phyloP scores from a whole-genome alignment of 805 yeast genomes.

The Lachancea quebecensis region DNA sequence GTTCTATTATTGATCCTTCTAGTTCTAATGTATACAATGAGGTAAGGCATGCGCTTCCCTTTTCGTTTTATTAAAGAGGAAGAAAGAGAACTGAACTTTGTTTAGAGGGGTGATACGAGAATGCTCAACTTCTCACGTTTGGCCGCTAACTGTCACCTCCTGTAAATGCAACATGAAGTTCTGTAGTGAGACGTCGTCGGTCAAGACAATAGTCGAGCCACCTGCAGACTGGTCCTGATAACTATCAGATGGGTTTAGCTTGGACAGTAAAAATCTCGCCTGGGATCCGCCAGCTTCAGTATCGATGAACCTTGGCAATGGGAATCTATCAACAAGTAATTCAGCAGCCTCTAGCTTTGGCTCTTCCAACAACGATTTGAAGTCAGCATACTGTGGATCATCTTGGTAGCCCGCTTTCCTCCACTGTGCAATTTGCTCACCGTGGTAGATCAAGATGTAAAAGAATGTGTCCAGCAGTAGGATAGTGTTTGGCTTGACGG shows the following conservation, averaged over 20 bases:
- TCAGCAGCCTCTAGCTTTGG: slow-evolving; percentile 92
- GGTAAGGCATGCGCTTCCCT: not conserved
- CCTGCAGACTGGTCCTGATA: slow-evolving; percentile 49
- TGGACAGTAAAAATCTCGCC: slow-evolving; percentile 92
- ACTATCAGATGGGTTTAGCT: slow-evolving; percentile 88
- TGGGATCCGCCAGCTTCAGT: slow-evolving; percentile 98
- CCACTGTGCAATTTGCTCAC: slow-evolving; percentile 93
- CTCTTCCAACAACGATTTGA: slow-evolving; percentile 76
- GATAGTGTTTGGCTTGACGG: slow-evolving; percentile 82
- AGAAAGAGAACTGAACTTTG: not conserved
- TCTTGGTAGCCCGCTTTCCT: slow-evolving; percentile 92
- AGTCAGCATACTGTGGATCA: slow-evolving; percentile 80
- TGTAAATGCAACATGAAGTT: slow-evolving; percentile 93
- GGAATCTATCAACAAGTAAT: slow-evolving; percentile 87
- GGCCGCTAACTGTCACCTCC: slow-evolving; percentile 69
- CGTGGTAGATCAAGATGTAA: slow-evolving; percentile 93
- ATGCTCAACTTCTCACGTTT: slow-evolving; percentile 16
- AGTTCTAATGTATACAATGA: not conserved
- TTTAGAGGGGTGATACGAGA: not conserved
- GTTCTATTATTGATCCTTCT: slow-evolving; percentile 1
- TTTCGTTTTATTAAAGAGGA: not conserved
- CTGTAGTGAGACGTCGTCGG: slow-evolving; percentile 93
- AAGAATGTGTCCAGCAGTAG: slow-evolving; percentile 90
- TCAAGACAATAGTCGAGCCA: slow-evolving; percentile 74
- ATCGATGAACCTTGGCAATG: slow-evolving; percentile 94